These are phyloP conservation scores for Monilinia fructicola DNA, from an alignment of 2,329 filamentous ascomycete genomes.

Conservation along the genomic window DNA sequence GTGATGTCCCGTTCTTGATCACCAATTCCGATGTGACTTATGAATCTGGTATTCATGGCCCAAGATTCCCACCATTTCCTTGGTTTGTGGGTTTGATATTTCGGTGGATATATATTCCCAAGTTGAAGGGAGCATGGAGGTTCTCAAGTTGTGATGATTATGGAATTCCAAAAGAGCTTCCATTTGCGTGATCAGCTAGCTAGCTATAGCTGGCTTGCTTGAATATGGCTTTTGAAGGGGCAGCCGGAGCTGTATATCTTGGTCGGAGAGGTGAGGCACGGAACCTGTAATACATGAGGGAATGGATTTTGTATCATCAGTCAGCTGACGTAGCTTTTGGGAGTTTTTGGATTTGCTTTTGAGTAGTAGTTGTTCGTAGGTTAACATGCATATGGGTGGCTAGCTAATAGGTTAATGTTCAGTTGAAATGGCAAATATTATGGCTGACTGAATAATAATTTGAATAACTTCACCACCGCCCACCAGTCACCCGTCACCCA, in stretches of 20 bases:
- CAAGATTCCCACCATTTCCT: conserved; percentile 36
- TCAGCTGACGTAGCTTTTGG: no score
- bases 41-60: conserved; percentile 37
- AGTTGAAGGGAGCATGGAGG: conserved; percentile 42
- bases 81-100: conserved; percentile 40
- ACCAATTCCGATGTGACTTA: conserved; percentile 34
- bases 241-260: background rate
- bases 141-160: conserved; percentile 42
- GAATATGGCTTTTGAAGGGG: background rate
- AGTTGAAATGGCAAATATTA: no score
- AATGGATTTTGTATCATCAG: no score
- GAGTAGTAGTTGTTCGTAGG: no score
- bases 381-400: no score
- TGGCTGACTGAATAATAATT: no score
- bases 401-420: no score
- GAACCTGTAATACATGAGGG: no score
- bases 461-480: no score
- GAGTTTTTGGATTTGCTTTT: no score
- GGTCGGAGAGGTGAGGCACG: background rate
- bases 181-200: conserved; percentile 40
- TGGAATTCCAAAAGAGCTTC: conserved; percentile 41
- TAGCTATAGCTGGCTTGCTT: background rate
- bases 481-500: no score
- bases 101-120: conserved; percentile 42
- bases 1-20: conserved; percentile 30